phyloP scores from a whole-genome alignment of 2,329 filamentous ascomycete species.

The Byssoonygena ceratinophila region DNA sequence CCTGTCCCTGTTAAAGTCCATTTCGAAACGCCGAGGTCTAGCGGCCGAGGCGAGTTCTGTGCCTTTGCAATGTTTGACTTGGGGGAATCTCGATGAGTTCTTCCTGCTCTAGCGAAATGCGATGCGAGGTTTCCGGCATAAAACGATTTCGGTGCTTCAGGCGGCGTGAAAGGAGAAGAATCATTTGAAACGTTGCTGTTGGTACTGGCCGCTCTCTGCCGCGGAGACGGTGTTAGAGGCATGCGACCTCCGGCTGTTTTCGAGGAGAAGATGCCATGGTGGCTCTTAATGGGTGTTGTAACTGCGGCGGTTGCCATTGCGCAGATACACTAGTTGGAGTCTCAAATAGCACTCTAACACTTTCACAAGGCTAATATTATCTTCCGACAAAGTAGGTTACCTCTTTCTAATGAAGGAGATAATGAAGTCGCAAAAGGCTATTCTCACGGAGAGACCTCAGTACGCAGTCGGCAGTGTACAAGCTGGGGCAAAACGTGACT shows the following conservation, averaged over 20 bases:
- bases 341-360: neutral
- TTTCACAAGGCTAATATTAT: no score
- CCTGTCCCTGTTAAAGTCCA: constrained; percentile 84
- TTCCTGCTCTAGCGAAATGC: constrained; percentile 63
- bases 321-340: neutral
- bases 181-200: constrained; percentile 41
- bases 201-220: constrained; percentile 45
- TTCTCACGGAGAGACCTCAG: no score
- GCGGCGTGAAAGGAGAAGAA: constrained; percentile 68
- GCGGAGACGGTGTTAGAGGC: constrained; percentile 85
- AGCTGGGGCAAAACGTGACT: neutral
- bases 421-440: no score
- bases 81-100: constrained; percentile 65
- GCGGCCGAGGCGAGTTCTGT: constrained; percentile 66
- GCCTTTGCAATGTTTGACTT: constrained; percentile 67
- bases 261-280: constrained; percentile 80
- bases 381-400: no score
- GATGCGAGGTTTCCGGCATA: constrained; percentile 70
- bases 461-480: neutral
- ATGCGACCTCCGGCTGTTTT: constrained; percentile 91
- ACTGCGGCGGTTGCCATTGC: constrained; percentile 72
- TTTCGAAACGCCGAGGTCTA: constrained; percentile 87
- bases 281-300: constrained; percentile 89
- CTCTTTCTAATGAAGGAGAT: no score
- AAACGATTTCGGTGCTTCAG: constrained; percentile 58